Evolutionary conservation across 306 rosid genomes (phyloP).

Genomic region (Prunus dulcis): DNA sequence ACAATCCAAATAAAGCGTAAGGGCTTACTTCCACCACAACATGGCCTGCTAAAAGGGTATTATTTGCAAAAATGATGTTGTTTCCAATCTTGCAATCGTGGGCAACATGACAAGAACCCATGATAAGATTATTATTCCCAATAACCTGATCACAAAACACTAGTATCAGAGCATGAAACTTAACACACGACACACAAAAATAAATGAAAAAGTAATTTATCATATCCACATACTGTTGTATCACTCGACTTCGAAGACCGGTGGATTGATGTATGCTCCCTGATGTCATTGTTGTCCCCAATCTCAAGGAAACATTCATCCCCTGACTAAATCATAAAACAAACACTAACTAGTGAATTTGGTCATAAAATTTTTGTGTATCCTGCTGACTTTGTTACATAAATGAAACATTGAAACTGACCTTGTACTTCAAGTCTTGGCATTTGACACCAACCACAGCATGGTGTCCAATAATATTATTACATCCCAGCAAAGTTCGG

Average conservation of each 20-base stretch:
- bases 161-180: conserved; percentile 18
- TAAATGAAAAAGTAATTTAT: not conserved
- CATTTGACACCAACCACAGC: conserved; percentile 82
- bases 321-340: conserved; percentile 53
- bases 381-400: not conserved
- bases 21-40: conserved; percentile 79
- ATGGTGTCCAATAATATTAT: conserved; percentile 83
- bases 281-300: conserved; percentile 83
- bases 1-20: not conserved
- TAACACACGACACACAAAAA: not conserved
- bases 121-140: conserved; percentile 81
- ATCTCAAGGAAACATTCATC: conserved; percentile 82
- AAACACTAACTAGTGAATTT: conserved; percentile 15
- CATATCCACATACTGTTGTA: conserved; percentile 53
- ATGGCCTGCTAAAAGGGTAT: conserved; percentile 87
- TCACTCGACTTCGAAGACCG: conserved; percentile 82
- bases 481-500: conserved; percentile 60
- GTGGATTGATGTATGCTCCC: conserved; percentile 82
- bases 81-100: conserved; percentile 90
- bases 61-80: conserved; percentile 78
- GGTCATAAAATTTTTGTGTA: conserved; percentile 8
- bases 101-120: conserved; percentile 98
- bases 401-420: conserved; percentile 20
- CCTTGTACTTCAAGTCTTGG: conserved; percentile 92
- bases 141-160: conserved; percentile 56